Evolutionary conservation across 192 early-diverging fungal species (phyloP).

Genomic region (Coemansia sp.): DNA sequence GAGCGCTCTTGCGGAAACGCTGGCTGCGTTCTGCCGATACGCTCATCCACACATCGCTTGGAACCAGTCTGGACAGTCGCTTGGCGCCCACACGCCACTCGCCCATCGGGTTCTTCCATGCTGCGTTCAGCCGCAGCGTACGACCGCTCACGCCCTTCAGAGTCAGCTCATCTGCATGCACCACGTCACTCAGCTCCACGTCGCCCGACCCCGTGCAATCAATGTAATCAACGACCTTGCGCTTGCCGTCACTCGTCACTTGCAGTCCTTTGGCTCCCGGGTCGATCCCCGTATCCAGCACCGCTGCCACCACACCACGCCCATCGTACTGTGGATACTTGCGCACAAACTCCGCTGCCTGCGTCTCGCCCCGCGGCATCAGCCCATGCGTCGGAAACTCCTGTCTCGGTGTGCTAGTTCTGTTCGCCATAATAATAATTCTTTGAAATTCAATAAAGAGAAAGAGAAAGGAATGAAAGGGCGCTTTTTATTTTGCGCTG

Average conservation of each 20-base stretch:
- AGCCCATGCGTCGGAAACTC: constrained; percentile 65
- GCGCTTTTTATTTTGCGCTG: not conserved
- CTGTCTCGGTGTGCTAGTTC: constrained; percentile 55
- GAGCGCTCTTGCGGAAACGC: constrained; percentile 35
- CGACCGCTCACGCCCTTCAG: constrained; percentile 76
- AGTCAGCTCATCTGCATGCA: not conserved
- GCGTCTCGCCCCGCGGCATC: constrained; percentile 75
- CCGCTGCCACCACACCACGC: constrained; percentile 82
- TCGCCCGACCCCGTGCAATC: constrained; percentile 93
- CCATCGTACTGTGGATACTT: constrained; percentile 85
- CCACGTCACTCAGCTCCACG: constrained; percentile 59
- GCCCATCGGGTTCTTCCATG: constrained; percentile 78
- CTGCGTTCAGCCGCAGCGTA: constrained; percentile 63
- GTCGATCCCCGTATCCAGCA: constrained; percentile 95
- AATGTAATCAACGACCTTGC: constrained; percentile 88
- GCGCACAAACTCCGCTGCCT: constrained; percentile 77
- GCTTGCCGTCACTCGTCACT: constrained; percentile 82
- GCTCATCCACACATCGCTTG: constrained; percentile 46
- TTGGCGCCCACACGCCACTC: constrained; percentile 87
- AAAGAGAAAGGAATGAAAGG: not conserved
- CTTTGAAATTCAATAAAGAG: not conserved
- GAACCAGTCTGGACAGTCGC: constrained; percentile 73
- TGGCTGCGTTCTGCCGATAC: constrained; percentile 57
- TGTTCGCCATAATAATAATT: not conserved
- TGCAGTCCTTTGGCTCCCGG: constrained; percentile 86